Conservation (phyloP, 2,329 filamentous ascomycete species). For the Coccinonectria pachysandricola region DNA sequence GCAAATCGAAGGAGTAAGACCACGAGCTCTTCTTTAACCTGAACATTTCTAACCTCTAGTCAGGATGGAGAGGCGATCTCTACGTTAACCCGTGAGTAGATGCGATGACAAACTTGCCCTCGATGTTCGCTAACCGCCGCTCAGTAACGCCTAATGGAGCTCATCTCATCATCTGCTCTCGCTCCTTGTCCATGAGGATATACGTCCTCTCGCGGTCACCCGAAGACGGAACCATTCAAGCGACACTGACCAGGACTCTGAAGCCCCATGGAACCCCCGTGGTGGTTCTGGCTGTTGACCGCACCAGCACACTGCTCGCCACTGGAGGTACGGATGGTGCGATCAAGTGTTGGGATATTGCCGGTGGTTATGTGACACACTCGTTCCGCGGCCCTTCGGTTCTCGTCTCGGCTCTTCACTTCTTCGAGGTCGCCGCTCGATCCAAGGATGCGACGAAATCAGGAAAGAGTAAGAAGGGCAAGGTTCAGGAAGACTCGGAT, state of each 20-base stretch:
- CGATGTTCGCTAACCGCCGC: constrained; percentile 7
- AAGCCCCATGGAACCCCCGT: constrained; percentile 90
- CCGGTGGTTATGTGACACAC: constrained; percentile 82
- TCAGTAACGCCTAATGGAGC: constrained; percentile 78
- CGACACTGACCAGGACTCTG: constrained; percentile 64
- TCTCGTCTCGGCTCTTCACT: constrained; percentile 79
- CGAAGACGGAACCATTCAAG: constrained; percentile 47
- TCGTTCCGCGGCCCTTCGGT: constrained; percentile 91
- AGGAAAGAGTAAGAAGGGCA: constrained; percentile 26
- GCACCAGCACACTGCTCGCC: constrained; percentile 78
- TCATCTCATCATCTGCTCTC: constrained; percentile 82
- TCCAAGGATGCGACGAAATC: constrained; percentile 17
- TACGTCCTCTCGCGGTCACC: constrained; percentile 58
- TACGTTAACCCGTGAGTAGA: constrained; percentile 49
- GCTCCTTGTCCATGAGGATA: constrained; percentile 92
- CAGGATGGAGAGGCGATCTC: constrained; percentile 75
- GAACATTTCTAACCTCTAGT: no score
- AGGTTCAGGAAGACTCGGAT: constrained; percentile 25
- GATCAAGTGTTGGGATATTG: constrained; percentile 95
- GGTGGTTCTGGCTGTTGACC: constrained; percentile 73
- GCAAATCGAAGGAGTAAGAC: constrained; percentile 72
- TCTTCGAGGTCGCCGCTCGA: constrained; percentile 64
- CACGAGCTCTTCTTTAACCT: no score
- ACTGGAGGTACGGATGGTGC: constrained; percentile 89
- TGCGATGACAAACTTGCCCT: constrained; percentile 8